Conservation (phyloP, 768 basidiomycete genomes). For the Terana coerulea region DNA sequence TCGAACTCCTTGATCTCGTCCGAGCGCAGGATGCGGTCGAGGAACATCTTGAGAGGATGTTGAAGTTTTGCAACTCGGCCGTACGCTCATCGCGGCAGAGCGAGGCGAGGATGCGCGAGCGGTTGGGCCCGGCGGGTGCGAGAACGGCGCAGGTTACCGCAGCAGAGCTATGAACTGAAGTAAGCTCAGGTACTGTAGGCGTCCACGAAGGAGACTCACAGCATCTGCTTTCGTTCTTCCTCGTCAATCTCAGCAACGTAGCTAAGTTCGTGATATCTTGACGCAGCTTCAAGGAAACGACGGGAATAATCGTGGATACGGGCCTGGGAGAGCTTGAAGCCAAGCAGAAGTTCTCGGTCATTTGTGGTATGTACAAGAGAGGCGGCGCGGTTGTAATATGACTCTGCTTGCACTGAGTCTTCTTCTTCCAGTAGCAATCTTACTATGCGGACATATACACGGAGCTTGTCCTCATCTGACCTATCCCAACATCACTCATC, state of each 20-base stretch:
- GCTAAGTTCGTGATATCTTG: conserved; percentile 91
- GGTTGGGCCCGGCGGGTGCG: conserved; percentile 94
- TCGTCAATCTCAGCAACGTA: conserved; percentile 91
- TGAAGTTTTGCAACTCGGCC: conserved; percentile 70
- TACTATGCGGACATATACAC: conserved; percentile 90
- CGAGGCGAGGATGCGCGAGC: conserved; percentile 88
- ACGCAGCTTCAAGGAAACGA: conserved; percentile 92
- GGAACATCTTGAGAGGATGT: conserved; percentile 98
- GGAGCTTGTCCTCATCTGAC: conserved; percentile 79
- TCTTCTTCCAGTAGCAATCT: conserved; percentile 93
- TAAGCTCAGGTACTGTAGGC: conserved; percentile 5
- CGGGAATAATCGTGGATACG: conserved; percentile 90
- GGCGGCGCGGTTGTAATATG: conserved; percentile 95
- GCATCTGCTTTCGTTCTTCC: conserved; percentile 84
- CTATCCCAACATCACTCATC: conserved; percentile 5
- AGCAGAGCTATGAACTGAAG: conserved; percentile 74
- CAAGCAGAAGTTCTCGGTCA: conserved; percentile 75
- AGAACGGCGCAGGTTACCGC: conserved; percentile 96
- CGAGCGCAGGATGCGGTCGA: conserved; percentile 92
- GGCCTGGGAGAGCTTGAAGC: conserved; percentile 92
- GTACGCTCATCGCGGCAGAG: conserved; percentile 94
- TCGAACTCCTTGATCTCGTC: conserved; percentile 90
- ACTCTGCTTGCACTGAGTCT: conserved; percentile 96
- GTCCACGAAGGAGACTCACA: conserved; percentile 61
- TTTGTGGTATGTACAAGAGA: conserved; percentile 77